Base-by-base conservation (phyloP, 352 stramenopile genomes). In the Phytophthora citricola region DNA sequence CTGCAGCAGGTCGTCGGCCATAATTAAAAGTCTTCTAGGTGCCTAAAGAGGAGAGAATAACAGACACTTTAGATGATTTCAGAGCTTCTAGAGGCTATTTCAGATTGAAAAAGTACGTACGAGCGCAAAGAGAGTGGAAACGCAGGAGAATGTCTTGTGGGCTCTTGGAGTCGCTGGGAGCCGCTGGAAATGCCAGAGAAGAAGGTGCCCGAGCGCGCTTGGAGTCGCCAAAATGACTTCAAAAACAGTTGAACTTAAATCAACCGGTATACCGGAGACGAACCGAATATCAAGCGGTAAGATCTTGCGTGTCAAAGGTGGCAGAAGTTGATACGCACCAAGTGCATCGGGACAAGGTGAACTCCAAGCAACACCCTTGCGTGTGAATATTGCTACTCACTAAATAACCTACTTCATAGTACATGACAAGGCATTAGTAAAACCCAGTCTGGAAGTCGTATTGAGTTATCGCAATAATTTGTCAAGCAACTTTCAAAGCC, bases 1-100 rank as follows among this genome's bases (percentile, higher is more conserved):
- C 58, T 90, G 87, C 69, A 95, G 72, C 31, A 95, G 59, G 49
- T 95, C 85, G 66, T 95, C 87, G 51, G 81, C 81, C 84, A 92
- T 92, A 20, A 29, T 67, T 62, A 11, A 29, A 40, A 22, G 38
- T 43, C 7, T 17, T 49, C 12, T 51, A 52, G 24, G 24, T 26
- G 24, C 24, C 6, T 41, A 31, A 8, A 12, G 39, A 31, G 31
- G 38, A 48, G 38, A 49, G 27, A 69, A 54, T 12, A 20, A 8
- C 36, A 38, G 12, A n/a, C 22, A 38, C 34, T 47, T 26, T 2
- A 12, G 10, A 5, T 10, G 20, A 39, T 51, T 72, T 31, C 10
- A 7, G 12, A 31, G 15, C 22, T 43, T 61, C 3, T 56, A 40
- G 15, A 12, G 8, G 9, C 5, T 14, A 4, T 58, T 43, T 14